phyloP scores from a whole-genome alignment of 176 grass and related monocot genomes.

The Melocanna baccifera region DNA sequence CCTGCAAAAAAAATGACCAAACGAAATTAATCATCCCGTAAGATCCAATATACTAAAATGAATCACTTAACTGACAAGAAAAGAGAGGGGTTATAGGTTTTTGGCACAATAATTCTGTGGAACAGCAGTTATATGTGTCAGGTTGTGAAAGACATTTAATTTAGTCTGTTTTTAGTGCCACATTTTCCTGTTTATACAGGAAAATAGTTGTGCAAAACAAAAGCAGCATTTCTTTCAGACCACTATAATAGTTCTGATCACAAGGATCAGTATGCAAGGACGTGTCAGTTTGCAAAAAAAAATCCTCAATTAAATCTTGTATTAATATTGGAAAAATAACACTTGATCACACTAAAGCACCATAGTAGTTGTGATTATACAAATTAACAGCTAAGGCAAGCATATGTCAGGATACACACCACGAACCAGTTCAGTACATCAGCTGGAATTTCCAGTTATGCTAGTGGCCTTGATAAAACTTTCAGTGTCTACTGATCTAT shows the following conservation, averaged over 20 bases:
- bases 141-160: not conserved
- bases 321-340: not conserved
- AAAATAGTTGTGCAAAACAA: slow-evolving; percentile 7
- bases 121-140: too few relatives aligned
- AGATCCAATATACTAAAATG: not conserved
- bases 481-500: too few relatives aligned
- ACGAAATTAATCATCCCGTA: not conserved
- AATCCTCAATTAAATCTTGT: not conserved
- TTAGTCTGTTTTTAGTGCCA: not conserved
- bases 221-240: not conserved
- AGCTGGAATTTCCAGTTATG: too few relatives aligned
- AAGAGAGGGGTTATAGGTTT: not conserved
- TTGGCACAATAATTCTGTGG: not conserved
- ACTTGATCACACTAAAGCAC: not conserved
- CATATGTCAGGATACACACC: too few relatives aligned
- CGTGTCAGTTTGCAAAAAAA: slow-evolving; percentile 4
- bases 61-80: not conserved
- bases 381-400: not conserved
- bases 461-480: too few relatives aligned
- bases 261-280: not conserved
- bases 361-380: not conserved
- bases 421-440: too few relatives aligned
- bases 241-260: not conserved
- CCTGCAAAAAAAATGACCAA: not conserved
- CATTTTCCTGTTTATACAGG: not conserved